phyloP scores from a whole-genome alignment of 306 rosid genomes.

The Quercus gilva region DNA sequence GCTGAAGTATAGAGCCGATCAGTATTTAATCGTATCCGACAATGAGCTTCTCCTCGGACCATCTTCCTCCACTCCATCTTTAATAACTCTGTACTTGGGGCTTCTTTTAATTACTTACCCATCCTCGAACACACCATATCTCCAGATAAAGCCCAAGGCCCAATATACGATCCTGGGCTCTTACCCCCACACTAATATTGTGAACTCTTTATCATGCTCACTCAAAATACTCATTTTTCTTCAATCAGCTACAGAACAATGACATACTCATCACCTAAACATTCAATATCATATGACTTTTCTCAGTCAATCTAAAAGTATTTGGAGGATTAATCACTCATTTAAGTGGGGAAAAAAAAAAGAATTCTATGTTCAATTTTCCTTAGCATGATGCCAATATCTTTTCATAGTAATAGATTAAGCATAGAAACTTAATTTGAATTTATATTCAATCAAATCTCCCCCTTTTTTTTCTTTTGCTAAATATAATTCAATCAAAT shows the following conservation, averaged over 20 bases:
- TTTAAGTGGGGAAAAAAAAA: background rate
- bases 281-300: background rate
- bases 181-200: too few relatives aligned
- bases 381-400: background rate
- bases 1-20: too few relatives aligned
- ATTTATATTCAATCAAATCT: too few relatives aligned
- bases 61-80: too few relatives aligned
- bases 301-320: background rate
- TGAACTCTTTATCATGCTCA: background rate
- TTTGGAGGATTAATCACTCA: background rate
- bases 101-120: too few relatives aligned
- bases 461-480: too few relatives aligned
- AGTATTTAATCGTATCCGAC: too few relatives aligned
- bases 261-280: background rate
- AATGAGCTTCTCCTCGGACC: too few relatives aligned
- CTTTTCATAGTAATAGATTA: background rate
- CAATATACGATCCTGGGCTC: too few relatives aligned
- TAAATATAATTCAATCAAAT: background rate
- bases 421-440: background rate
- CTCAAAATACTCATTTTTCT: background rate
- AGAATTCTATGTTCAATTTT: background rate
- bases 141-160: too few relatives aligned
- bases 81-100: too few relatives aligned
- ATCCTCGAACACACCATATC: too few relatives aligned
- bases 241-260: background rate